Conservation (phyloP, 306 rosid genomes). For the Elaeagnus macrophylla region DNA sequence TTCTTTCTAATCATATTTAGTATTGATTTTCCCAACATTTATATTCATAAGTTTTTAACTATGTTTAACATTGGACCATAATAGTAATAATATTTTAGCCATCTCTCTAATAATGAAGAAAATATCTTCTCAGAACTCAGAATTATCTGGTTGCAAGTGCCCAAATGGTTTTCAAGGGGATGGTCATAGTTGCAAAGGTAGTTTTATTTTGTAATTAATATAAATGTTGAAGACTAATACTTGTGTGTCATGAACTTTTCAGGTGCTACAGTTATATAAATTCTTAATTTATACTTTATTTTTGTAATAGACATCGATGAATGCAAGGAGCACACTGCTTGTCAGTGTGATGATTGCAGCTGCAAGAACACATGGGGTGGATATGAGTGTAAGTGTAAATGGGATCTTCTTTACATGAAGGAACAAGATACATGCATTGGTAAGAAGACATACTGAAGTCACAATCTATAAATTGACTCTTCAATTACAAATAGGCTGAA, state of each 20-base stretch:
- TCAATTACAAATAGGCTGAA: neutral
- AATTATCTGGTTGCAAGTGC: constrained; percentile 56
- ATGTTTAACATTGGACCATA: neutral
- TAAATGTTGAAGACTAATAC: neutral
- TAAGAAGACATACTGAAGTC: constrained; percentile 11
- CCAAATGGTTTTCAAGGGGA: constrained; percentile 67
- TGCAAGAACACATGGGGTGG: constrained; percentile 55
- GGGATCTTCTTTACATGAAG: constrained; percentile 34
- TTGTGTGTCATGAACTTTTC: too few relatives aligned
- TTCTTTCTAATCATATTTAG: constrained; percentile 13
- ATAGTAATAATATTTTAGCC: neutral
- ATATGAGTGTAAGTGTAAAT: constrained; percentile 43
- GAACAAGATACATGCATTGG: constrained; percentile 47
- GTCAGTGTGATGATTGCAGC: constrained; percentile 45
- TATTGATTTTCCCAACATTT: neutral
- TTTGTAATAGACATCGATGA: constrained; percentile 39
- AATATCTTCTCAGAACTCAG: constrained; percentile 38
- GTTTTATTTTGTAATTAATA: constrained; percentile 13
- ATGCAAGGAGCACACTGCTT: constrained; percentile 34
- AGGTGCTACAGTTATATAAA: too few relatives aligned
- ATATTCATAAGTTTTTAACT: neutral
- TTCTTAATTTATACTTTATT: neutral
- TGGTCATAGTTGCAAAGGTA: constrained; percentile 69
- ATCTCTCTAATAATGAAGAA: constrained; percentile 13
- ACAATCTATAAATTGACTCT: neutral